Conservation (phyloP, 495 filamentous ascomycete species). For the Trichoderma parareesei region DNA sequence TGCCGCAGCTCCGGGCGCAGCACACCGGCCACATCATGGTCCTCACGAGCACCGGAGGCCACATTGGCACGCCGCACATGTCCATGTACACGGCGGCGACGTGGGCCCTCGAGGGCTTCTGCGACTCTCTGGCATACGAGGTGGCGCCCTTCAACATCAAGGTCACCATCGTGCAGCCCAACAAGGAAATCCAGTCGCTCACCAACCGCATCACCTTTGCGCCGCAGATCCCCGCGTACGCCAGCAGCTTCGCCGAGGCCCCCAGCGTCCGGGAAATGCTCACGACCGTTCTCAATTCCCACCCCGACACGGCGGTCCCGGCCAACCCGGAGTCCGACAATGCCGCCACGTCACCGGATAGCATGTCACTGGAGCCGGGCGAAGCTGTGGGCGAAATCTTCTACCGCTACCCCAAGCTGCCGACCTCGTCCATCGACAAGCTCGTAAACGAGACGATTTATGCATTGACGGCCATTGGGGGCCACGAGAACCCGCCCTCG, state of each 20-base stretch:
- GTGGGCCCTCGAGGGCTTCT: constrained; percentile 97
- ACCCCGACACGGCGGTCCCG: constrained; percentile 45
- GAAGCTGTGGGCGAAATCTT: constrained; percentile 44
- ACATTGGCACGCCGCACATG: constrained; percentile 88
- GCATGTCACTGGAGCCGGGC: constrained; percentile 10
- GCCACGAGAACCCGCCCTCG: constrained; percentile 91
- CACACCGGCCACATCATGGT: constrained; percentile 83
- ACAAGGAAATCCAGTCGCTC: constrained; percentile 71
- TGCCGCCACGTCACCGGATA: not conserved
- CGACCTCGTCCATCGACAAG: constrained; percentile 53
- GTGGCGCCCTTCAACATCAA: constrained; percentile 97
- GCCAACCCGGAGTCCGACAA: not conserved
- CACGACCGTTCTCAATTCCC: constrained; percentile 55
- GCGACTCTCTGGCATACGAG: constrained; percentile 93
- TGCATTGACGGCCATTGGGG: constrained; percentile 82
- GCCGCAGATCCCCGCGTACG: constrained; percentile 66
- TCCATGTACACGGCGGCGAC: constrained; percentile 85
- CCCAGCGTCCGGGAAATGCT: constrained; percentile 76
- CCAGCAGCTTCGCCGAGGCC: constrained; percentile 63
- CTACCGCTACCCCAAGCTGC: constrained; percentile 63
- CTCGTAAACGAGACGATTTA: constrained; percentile 84
- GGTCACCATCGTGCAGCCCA: constrained; percentile 87
- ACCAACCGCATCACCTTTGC: constrained; percentile 79
- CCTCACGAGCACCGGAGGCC: constrained; percentile 80
- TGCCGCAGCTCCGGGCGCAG: constrained; percentile 72